Evolutionary conservation across 768 basidiomycete genomes (phyloP).

Genomic region (Phlebiopsis flavidoalba): DNA sequence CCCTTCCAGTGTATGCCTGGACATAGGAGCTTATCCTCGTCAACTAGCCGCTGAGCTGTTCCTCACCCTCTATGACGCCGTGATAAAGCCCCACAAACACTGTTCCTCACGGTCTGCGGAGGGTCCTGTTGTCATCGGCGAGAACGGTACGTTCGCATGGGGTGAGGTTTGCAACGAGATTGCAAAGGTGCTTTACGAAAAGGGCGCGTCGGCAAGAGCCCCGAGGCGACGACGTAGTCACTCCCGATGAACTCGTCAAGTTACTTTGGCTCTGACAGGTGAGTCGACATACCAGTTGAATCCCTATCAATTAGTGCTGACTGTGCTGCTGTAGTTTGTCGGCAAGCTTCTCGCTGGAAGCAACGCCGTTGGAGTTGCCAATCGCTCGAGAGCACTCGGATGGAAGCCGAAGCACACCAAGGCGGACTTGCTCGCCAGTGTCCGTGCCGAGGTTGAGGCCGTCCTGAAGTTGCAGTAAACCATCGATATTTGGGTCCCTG

Average conservation of each 20-base stretch:
- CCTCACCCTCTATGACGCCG: conserved; percentile 33
- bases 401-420: conserved; percentile 41
- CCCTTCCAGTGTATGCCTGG: not conserved
- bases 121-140: conserved; percentile 26
- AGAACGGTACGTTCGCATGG: conserved; percentile 24
- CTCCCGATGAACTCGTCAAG: conserved; percentile 34
- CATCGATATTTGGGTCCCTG: not conserved
- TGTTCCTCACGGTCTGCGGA: conserved; percentile 24
- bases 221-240: conserved; percentile 38
- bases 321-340: conserved; percentile 6
- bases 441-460: conserved; percentile 34
- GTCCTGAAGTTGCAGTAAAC: conserved; percentile 8
- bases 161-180: conserved; percentile 29
- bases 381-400: conserved; percentile 33
- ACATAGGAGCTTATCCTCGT: not conserved
- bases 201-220: conserved; percentile 20
- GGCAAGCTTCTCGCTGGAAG: conserved; percentile 4
- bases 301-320: not conserved
- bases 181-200: conserved; percentile 25
- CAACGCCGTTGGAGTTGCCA: conserved; percentile 11
- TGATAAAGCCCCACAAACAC: conserved; percentile 16
- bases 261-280: conserved; percentile 35
- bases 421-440: conserved; percentile 36
- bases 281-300: conserved; percentile 20
- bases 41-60: conserved; percentile 25